These are phyloP conservation scores for Phytopythium cucurbitacearum DNA, from an alignment of 352 stramenopile species.

Conservation along the genomic window DNA sequence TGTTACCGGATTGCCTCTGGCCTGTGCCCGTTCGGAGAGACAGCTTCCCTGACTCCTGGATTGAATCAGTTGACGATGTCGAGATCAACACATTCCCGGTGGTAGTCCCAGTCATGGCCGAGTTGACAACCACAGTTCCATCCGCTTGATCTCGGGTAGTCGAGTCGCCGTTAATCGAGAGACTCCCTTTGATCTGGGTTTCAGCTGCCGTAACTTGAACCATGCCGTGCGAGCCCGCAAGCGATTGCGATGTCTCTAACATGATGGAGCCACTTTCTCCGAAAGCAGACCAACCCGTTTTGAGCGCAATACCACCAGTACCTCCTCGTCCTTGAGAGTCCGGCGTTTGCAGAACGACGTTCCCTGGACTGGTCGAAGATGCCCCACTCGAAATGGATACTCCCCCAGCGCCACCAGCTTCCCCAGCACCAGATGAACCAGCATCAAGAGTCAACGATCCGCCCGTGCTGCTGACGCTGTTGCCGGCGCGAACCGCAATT, in stretches of 20 bases:
- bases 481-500: constrained; percentile 24
- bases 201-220: constrained; percentile 12
- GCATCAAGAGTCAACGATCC: constrained; percentile 31
- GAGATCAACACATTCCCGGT: constrained; percentile 23
- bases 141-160: constrained; percentile 2
- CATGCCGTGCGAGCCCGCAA: constrained; percentile 13
- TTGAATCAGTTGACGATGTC: constrained; percentile 4
- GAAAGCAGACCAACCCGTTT: constrained; percentile 19
- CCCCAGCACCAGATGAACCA: constrained; percentile 22
- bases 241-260: constrained; percentile 16
- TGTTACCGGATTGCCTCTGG: not conserved
- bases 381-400: constrained; percentile 26
- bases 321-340: constrained; percentile 20
- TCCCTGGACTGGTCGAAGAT: constrained; percentile 16
- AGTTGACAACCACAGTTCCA: constrained; percentile 18
- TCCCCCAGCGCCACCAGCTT: constrained; percentile 22
- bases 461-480: constrained; percentile 24
- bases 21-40: not conserved
- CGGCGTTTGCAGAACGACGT: constrained; percentile 17
- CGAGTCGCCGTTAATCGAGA: constrained; percentile 16
- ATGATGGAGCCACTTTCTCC: constrained; percentile 26
- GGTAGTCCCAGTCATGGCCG: constrained; percentile 7
- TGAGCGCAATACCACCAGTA: constrained; percentile 23
- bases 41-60: not conserved
- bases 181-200: too few species aligned